phyloP scores from a whole-genome alignment of 306 rosid genomes.

The Albizia julibrissin region DNA sequence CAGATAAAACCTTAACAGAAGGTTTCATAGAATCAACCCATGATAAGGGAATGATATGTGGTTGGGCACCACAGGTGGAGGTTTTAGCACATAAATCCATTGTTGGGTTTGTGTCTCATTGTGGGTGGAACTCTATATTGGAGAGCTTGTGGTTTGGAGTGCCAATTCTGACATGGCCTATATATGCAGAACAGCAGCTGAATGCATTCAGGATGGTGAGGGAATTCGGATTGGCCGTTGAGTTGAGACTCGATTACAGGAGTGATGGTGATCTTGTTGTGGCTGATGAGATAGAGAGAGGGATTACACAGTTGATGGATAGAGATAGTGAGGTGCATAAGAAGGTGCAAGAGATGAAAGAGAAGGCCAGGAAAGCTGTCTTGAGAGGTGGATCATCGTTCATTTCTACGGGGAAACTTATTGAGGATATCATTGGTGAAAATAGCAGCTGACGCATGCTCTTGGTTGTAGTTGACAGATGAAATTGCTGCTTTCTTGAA shows the following conservation, averaged over 20 bases:
- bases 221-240: slow-evolving; percentile 48
- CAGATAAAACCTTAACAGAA: slow-evolving; percentile 44
- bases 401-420: slow-evolving; percentile 25
- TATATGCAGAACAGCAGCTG: slow-evolving; percentile 73
- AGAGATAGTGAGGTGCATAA: slow-evolving; percentile 29
- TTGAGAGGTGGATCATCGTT: slow-evolving; percentile 48
- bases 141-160: slow-evolving; percentile 78
- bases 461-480: neutral
- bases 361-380: slow-evolving; percentile 43
- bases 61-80: slow-evolving; percentile 67
- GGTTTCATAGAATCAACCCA: slow-evolving; percentile 59
- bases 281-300: slow-evolving; percentile 57
- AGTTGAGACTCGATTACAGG: slow-evolving; percentile 53
- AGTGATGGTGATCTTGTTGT: slow-evolving; percentile 36
- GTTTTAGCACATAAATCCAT: slow-evolving; percentile 51
- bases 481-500: neutral
- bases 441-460: slow-evolving; percentile 8
- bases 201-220: slow-evolving; percentile 62
- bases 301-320: slow-evolving; percentile 43
- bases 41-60: slow-evolving; percentile 57
- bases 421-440: slow-evolving; percentile 27
- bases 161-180: slow-evolving; percentile 70
- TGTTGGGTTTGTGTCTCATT: slow-evolving; percentile 62
- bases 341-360: slow-evolving; percentile 48
- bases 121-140: slow-evolving; percentile 72